Evolutionary conservation across 2,329 filamentous ascomycete species (phyloP).

Genomic region (Alternaria brassicicola): DNA sequence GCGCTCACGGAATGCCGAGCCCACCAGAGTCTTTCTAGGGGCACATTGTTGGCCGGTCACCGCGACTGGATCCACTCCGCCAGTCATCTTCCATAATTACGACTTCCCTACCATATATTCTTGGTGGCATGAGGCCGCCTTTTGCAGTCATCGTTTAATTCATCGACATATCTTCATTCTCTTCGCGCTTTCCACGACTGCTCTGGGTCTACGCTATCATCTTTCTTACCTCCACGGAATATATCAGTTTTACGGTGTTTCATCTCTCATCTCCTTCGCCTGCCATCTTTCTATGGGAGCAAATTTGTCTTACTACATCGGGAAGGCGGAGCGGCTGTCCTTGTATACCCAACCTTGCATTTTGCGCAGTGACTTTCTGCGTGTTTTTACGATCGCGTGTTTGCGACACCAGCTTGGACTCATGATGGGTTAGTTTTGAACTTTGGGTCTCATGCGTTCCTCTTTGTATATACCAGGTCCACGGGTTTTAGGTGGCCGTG

Average conservation of each 20-base stretch:
- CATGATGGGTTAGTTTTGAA: not conserved
- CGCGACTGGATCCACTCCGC: not conserved
- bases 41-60: not conserved
- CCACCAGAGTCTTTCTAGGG: conserved; percentile 71
- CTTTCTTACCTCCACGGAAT: not conserved
- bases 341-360: conserved; percentile 46
- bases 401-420: conserved; percentile 3
- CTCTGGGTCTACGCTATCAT: not conserved
- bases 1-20: conserved; percentile 77
- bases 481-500: not conserved
- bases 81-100: conserved; percentile 2
- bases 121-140: not conserved
- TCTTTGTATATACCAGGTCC: conserved; percentile 30
- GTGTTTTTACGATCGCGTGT: not conserved
- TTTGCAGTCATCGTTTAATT: conserved; percentile 21
- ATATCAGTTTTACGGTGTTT: not conserved
- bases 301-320: conserved; percentile 19
- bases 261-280: not conserved
- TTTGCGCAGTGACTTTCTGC: conserved; percentile 15
- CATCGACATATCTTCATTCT: conserved; percentile 11
- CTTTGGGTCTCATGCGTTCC: conserved; percentile 17
- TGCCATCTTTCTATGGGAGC: conserved; percentile 4
- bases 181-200: not conserved
- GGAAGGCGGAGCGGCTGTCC: conserved; percentile 30
- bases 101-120: conserved; percentile 2